Conservation (phyloP, 345 rosid genomes). For the Erodium maritimum region DNA sequence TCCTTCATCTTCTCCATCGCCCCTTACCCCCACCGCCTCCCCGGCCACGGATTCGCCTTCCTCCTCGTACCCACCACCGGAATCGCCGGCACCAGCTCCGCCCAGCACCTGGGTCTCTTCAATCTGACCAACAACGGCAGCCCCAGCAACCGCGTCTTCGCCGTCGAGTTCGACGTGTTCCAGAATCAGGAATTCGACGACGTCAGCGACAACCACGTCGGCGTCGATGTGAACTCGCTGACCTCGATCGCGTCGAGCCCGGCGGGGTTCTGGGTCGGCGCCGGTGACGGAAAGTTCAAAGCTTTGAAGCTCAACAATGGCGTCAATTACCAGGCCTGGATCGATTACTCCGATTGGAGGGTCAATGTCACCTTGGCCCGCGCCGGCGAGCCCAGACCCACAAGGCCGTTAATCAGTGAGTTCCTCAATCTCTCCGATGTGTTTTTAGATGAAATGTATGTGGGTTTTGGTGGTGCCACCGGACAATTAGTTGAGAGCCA, state of each 20-base stretch:
- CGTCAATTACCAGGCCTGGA: constrained; percentile 74
- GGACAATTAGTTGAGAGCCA: constrained; percentile 50
- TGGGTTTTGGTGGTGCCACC: constrained; percentile 65
- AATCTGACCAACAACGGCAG: constrained; percentile 40
- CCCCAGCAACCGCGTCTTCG: constrained; percentile 34
- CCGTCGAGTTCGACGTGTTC: constrained; percentile 59
- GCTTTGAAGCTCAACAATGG: constrained; percentile 52
- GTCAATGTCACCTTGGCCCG: constrained; percentile 28
- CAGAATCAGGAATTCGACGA: constrained; percentile 57
- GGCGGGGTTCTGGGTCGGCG: constrained; percentile 47
- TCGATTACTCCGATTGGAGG: constrained; percentile 42
- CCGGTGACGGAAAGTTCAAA: constrained; percentile 21
- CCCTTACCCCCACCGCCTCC: constrained; percentile 29
- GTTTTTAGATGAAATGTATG: constrained; percentile 57
- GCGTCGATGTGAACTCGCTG: constrained; percentile 57
- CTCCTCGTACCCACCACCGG: constrained; percentile 38
- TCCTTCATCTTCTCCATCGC: constrained; percentile 66
- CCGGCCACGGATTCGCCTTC: constrained; percentile 64
- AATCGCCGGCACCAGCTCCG: constrained; percentile 22
- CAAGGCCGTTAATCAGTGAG: constrained; percentile 31
- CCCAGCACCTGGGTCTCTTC: constrained; percentile 53
- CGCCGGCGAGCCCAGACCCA: constrained; percentile 27
- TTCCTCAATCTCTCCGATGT: constrained; percentile 38
- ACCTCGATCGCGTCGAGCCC: constrained; percentile 25
- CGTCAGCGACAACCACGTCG: constrained; percentile 57